phyloP scores from a whole-genome alignment of 2,329 filamentous ascomycete genomes.

The Phaeomoniella chlamydospora region DNA sequence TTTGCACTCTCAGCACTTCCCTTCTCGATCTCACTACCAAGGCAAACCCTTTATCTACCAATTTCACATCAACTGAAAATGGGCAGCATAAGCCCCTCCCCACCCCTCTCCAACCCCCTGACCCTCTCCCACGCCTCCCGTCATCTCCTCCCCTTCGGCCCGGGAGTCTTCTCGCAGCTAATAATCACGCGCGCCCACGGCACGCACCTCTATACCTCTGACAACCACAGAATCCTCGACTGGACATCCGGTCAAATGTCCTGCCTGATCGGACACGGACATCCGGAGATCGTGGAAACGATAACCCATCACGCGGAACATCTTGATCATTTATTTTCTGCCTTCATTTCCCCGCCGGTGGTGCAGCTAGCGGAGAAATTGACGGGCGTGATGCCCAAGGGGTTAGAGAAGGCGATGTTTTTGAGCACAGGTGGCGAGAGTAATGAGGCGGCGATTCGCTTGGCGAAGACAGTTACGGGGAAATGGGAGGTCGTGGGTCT shows the following conservation, averaged over 20 bases:
- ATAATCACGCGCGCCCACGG: conserved; percentile 33
- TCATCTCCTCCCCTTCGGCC: too few species aligned
- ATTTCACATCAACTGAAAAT: too few species aligned
- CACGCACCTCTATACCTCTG: conserved; percentile 28
- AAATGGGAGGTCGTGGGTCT: conserved; percentile 52
- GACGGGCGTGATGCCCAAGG: conserved; percentile 30
- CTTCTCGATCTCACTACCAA: too few species aligned
- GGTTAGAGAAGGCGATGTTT: conserved; percentile 42
- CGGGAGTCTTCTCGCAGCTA: too few species aligned
- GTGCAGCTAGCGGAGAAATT: conserved; percentile 38
- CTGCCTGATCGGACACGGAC: conserved; percentile 42
- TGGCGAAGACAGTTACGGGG: conserved; percentile 49
- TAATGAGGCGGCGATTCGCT: conserved; percentile 48
- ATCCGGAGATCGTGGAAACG: conserved; percentile 42
- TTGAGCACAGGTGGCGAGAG: conserved; percentile 42
- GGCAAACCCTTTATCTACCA: too few species aligned
- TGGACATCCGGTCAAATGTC: conserved; percentile 49
- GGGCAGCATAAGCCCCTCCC: too few species aligned
- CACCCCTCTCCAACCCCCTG: too few species aligned
- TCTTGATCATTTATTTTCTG: conserved; percentile 45
- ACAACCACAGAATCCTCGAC: conserved; percentile 35
- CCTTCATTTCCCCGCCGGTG: conserved; percentile 44
- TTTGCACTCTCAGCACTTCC: too few species aligned
- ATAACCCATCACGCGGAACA: conserved; percentile 33
- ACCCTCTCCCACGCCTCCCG: too few species aligned